Percentiles rank a stretch among this genome's conserved stretches.
phyloP scores from a whole-genome alignment of 345 rosid species.

The Nephelium lappaceum region DNA sequence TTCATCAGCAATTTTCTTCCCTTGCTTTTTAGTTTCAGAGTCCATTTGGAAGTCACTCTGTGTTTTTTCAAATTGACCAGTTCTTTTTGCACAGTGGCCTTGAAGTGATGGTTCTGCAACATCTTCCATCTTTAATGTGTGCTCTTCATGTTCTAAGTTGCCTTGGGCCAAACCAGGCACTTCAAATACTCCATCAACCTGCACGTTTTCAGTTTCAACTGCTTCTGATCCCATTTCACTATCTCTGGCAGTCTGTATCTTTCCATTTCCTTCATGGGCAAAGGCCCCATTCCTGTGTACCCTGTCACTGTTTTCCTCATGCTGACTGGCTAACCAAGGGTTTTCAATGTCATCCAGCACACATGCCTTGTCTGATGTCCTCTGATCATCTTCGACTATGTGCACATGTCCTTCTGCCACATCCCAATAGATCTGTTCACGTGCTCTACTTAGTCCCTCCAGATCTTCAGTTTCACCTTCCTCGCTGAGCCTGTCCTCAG shows the following conservation, averaged over 20 bases:
- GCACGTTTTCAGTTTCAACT: constrained; percentile 14
- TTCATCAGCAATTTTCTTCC: constrained; percentile 35
- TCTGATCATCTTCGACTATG: constrained; percentile 21
- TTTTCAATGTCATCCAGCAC: constrained; percentile 28
- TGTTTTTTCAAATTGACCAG: constrained; percentile 31
- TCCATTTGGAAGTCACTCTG: constrained; percentile 24
- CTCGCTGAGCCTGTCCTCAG: constrained; percentile 41
- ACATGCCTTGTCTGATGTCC: constrained; percentile 21
- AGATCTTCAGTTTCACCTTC: constrained; percentile 41
- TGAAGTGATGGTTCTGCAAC: constrained; percentile 12
- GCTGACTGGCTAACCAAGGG: constrained; percentile 33
- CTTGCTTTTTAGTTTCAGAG: constrained; percentile 36
- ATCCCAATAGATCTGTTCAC: constrained; percentile 26
- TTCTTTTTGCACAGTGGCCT: constrained; percentile 26
- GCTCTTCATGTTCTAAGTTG: constrained; percentile 23
- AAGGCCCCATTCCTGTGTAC: constrained; percentile 33
- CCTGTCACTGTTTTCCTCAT: constrained; percentile 26
- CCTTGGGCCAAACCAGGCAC: constrained; percentile 23
- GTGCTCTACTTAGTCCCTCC: constrained; percentile 31
- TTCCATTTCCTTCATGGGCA: constrained; percentile 30
- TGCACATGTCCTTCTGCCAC: constrained; percentile 23
- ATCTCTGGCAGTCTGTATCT: constrained; percentile 24
- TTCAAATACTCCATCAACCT: constrained; percentile 21
- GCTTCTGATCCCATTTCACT: constrained; percentile 36
- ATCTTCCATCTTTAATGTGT: constrained; percentile 23